phyloP scores from a whole-genome alignment of 1,284 basidiomycete species.

The Trametes versicolor region DNA sequence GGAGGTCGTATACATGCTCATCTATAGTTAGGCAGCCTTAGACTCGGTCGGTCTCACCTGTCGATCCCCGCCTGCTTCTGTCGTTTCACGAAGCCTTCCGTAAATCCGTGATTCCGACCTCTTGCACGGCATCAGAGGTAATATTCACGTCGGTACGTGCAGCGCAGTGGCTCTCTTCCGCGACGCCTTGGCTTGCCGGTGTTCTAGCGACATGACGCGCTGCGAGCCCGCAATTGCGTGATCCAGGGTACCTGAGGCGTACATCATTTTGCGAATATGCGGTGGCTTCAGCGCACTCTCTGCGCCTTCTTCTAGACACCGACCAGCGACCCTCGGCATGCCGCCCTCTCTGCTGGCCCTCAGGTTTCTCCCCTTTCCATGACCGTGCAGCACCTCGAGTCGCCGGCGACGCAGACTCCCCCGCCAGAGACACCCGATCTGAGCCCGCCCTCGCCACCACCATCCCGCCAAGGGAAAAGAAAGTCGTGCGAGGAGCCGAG shows the following conservation, averaged over 20 bases:
- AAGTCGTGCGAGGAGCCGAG: background rate
- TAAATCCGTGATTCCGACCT: background rate
- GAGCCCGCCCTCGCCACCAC: constrained; percentile 14
- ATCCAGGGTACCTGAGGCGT: constrained; percentile 17
- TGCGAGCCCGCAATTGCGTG: constrained; percentile 22
- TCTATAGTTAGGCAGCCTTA: too few species aligned
- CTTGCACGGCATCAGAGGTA: background rate
- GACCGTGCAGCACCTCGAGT: constrained; percentile 3
- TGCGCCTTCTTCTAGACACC: constrained; percentile 3
- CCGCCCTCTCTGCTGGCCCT: background rate
- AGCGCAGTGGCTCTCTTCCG: background rate
- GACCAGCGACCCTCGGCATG: constrained; percentile 9
- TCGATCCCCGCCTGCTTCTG: too few species aligned
- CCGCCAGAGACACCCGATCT: background rate
- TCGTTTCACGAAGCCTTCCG: too few species aligned
- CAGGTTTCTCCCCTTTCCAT: constrained; percentile 2
- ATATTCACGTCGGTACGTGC: background rate
- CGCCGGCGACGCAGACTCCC: constrained; percentile 1
- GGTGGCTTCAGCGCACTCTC: constrained; percentile 17
- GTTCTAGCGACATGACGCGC: constrained; percentile 18
- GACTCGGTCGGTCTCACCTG: too few species aligned
- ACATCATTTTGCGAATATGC: constrained; percentile 25
- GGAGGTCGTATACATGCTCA: too few species aligned
- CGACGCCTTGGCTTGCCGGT: background rate
- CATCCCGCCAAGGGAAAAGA: constrained; percentile 3